Base-by-base conservation (phyloP, 768 basidiomycete genomes). In the Rhodotorula graminis region DNA sequence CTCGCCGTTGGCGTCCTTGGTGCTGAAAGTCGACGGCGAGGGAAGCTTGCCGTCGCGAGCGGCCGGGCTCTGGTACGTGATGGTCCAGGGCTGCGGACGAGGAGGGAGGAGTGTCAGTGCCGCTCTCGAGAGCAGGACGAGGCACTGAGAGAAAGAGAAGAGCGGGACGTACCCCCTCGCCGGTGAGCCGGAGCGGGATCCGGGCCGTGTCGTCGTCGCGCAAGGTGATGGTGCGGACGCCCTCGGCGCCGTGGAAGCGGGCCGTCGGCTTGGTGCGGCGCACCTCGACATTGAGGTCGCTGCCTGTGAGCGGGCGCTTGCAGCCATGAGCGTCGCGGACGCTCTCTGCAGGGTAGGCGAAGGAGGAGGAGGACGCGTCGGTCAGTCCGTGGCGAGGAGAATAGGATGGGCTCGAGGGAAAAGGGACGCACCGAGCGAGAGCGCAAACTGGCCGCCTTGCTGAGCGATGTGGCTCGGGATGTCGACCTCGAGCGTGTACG, bases 311-410 rank as follows among this genome's bases (percentile, higher is more conserved):
- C 15, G 87, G 79, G 37, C 91, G 86, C 77, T 88, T 89, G 82
- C 96, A 97, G 42, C 90, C 89, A 78, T 92, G 91, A 9, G 87
- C 87, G 82, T 98, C 96, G 79, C 90, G 89, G 40, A 98, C 87
- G 76, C 87, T 90, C 65, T 91, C 88, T 61, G 44, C 60, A 11
- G 25, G 50, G 3, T 2, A 11, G 19, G 47, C 2, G 23, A 25
- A 9, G 25, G 0, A 37, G 37, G 9, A n/a, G n/a, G n/a, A n/a
- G 9, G 37, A 37, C 37, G 37, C 4, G 19, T 21, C 19, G 23
- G 47, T 49, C 8, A 49, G 47, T 21, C 15, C 8, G 19, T 21
- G 59, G 29, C 9, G 7, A 19, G 44, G 12, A 37, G n/a, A 25
- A 53, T n/a, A n/a, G 25, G 18, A 19, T n/a, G n/a, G n/a, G 44